Conservation (phyloP, 1,139 yeast species). For the Eremothecium cymbalariae region DNA sequence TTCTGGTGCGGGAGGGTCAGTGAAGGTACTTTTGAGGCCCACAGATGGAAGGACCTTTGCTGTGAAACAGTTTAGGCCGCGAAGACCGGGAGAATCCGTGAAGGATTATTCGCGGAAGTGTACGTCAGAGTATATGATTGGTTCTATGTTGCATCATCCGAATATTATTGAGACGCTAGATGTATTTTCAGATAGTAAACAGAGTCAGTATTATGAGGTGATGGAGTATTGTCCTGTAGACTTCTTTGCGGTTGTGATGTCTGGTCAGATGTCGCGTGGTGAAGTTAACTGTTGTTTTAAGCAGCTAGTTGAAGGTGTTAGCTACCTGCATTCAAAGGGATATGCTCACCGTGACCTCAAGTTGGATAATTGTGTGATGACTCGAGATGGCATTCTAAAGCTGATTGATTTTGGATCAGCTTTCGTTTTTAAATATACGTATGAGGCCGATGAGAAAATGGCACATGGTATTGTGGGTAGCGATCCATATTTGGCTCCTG, state of each 20-base stretch:
- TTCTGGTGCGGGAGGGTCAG: constrained; percentile 98
- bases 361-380: constrained; percentile 88
- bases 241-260: constrained; percentile 95
- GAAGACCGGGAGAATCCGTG: constrained; percentile 72
- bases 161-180: constrained; percentile 91
- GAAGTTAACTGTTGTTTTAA: constrained; percentile 87
- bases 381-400: constrained; percentile 77
- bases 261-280: constrained; percentile 77
- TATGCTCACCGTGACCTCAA: constrained; percentile 93
- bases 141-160: constrained; percentile 90
- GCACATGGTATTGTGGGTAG: constrained; percentile 96
- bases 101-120: constrained; percentile 92
- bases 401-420: constrained; percentile 96
- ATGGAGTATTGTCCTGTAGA: constrained; percentile 98
- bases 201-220: constrained; percentile 80
- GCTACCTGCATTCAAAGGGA: constrained; percentile 79
- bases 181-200: constrained; percentile 59
- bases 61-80: constrained; percentile 89
- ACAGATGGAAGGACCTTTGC: constrained; percentile 84
- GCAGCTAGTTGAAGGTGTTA: constrained; percentile 78
- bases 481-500: constrained; percentile 97
- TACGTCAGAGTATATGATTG: constrained; percentile 95
- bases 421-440: constrained; percentile 86
- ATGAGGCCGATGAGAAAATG: constrained; percentile 64
- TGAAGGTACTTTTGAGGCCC: constrained; percentile 72